These are phyloP conservation scores for Trichoderma atrobrunneum DNA, from an alignment of 2,329 filamentous ascomycete species.

Conservation along the genomic window DNA sequence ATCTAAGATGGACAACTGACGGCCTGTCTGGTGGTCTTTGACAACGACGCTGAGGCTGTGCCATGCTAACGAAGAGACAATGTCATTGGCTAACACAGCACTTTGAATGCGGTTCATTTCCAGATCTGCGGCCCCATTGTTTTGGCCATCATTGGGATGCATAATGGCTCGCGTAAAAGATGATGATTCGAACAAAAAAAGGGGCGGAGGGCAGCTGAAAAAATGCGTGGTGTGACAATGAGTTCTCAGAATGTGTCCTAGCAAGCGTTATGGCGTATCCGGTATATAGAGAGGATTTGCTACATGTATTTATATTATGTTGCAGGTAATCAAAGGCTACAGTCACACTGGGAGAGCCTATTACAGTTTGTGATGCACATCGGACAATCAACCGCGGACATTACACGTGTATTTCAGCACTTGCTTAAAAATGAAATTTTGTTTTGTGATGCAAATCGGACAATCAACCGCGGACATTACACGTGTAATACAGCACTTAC, in stretches of 20 bases:
- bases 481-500: not conserved
- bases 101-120: not conserved
- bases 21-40: not conserved
- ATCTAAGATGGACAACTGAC: not conserved
- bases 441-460: not conserved
- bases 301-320: not conserved
- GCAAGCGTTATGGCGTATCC: not conserved
- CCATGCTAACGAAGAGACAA: not conserved
- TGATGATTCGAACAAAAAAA: not conserved
- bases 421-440: not conserved
- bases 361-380: not conserved
- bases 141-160: not conserved
- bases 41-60: not conserved
- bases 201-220: not conserved
- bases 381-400: not conserved
- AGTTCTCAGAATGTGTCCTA: not conserved
- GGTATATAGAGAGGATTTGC: not conserved
- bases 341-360: not conserved
- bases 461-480: not conserved
- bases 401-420: not conserved
- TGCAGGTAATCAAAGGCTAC: not conserved
- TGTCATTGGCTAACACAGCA: not conserved
- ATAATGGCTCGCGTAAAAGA: not conserved
- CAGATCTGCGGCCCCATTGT: not conserved
- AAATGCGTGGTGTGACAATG: not conserved